These are phyloP conservation scores for Phyllostachys edulis DNA, from an alignment of 176 grass and related monocot species.

Conservation along the genomic window DNA sequence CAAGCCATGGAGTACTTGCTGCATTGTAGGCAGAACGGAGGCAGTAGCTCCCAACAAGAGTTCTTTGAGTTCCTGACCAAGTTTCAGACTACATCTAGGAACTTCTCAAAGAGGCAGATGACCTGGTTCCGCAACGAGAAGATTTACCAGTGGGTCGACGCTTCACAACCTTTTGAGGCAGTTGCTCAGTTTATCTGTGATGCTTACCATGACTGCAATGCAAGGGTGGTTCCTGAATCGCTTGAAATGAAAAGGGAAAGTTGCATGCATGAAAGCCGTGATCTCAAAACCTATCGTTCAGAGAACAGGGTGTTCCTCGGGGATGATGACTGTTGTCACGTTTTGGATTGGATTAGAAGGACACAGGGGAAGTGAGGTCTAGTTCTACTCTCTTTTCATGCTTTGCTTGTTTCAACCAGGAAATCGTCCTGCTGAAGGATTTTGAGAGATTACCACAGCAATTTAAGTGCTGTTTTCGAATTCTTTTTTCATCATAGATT, in stretches of 20 bases:
- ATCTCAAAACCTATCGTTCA: constrained; percentile 63
- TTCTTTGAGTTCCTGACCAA: no score
- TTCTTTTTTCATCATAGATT: no score
- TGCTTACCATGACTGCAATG: constrained; percentile 40
- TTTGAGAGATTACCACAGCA: no score
- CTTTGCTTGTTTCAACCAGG: not conserved
- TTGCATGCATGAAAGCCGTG: constrained; percentile 29
- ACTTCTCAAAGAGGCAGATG: constrained; percentile 82
- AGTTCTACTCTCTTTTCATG: not conserved
- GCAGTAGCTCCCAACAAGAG: no score
- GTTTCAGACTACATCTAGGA: no score
- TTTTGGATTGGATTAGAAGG: constrained; percentile 71
- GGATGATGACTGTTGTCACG: constrained; percentile 44
- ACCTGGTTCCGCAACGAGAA: constrained; percentile 81
- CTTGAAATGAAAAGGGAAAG: constrained; percentile 69
- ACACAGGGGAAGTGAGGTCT: constrained; percentile 45
- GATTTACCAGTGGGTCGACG: constrained; percentile 75
- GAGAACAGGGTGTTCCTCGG: constrained; percentile 60
- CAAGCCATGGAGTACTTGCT: no score
- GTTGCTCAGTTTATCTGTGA: constrained; percentile 59
- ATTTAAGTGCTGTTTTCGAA: no score
- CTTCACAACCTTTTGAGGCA: constrained; percentile 55
- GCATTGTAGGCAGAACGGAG: no score
- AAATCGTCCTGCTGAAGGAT: no score
- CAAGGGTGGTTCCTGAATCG: constrained; percentile 48